These are phyloP conservation scores for Fusarium sp. DNA, from an alignment of 2,329 filamentous ascomycete genomes.

Conservation along the genomic window DNA sequence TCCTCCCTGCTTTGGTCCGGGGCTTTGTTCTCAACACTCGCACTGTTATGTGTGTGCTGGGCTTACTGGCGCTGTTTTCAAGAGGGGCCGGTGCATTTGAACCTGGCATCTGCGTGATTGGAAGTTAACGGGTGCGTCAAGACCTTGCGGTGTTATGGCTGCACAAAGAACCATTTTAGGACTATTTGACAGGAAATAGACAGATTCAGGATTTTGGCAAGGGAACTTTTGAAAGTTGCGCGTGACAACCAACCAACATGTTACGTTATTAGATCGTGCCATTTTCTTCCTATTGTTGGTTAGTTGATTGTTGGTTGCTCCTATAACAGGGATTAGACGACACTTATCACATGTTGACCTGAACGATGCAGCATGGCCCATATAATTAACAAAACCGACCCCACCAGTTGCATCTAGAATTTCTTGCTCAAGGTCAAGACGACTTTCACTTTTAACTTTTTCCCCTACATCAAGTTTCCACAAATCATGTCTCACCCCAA, in stretches of 20 bases:
- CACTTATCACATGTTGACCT: neutral
- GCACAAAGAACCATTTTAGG: neutral
- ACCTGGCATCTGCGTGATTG: neutral
- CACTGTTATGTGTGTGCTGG: neutral
- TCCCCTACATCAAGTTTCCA: rapidly evolving
- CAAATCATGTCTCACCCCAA: neutral
- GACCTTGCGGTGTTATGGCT: neutral
- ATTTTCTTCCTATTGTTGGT: rapidly evolving
- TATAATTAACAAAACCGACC: neutral
- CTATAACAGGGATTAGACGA: neutral
- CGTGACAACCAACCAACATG: too few species aligned
- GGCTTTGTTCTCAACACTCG: neutral
- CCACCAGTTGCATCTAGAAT: too few species aligned
- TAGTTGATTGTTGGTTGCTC: neutral
- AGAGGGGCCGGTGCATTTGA: neutral
- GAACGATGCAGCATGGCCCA: neutral
- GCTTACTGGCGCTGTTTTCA: neutral
- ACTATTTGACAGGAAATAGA: rapidly evolving
- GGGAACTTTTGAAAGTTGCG: neutral
- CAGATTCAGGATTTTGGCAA: neutral
- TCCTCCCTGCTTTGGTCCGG: neutral
- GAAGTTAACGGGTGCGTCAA: rapidly evolving
- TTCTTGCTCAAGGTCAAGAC: rapidly evolving
- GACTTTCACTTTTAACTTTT: rapidly evolving
- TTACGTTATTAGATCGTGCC: neutral